Percentiles rank a stretch among this genome's conserved stretches.
phyloP scores from a whole-genome alignment of 192 early-diverging fungal species.

The Podila verticillata region DNA sequence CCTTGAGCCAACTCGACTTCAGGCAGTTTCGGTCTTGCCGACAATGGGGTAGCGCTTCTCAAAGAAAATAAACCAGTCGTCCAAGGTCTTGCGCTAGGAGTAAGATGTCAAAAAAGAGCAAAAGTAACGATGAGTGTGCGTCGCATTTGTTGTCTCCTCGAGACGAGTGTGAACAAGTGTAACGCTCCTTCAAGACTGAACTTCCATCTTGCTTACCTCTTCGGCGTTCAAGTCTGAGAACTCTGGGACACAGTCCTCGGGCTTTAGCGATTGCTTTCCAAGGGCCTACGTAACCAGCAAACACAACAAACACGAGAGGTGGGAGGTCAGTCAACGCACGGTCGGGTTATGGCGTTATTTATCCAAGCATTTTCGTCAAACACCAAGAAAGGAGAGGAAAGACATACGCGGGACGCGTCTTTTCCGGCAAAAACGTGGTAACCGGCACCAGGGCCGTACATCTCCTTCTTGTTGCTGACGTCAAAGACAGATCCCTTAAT shows the following conservation, averaged over 20 bases:
- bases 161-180: neutral
- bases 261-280: constrained; percentile 69
- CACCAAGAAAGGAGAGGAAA: neutral
- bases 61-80: constrained; percentile 72
- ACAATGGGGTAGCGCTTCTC: constrained; percentile 71
- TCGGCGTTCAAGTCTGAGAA: constrained; percentile 67
- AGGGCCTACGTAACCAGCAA: constrained; percentile 58
- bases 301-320: neutral
- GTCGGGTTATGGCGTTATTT: neutral
- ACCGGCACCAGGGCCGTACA: constrained; percentile 68
- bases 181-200: constrained; percentile 1
- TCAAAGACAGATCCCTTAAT: constrained; percentile 84
- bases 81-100: constrained; percentile 62
- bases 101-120: neutral
- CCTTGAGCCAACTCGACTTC: neutral
- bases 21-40: constrained; percentile 44
- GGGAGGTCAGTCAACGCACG: neutral
- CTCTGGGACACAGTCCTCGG: constrained; percentile 77
- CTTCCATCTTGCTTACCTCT: constrained; percentile 53
- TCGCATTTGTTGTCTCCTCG: neutral
- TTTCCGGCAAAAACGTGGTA: constrained; percentile 83
- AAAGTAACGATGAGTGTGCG: neutral
- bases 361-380: neutral
- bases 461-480: constrained; percentile 64
- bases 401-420: constrained; percentile 71